Evolutionary conservation across 2,329 filamentous ascomycete species (phyloP).

Genomic region (Aspergillus latus): DNA sequence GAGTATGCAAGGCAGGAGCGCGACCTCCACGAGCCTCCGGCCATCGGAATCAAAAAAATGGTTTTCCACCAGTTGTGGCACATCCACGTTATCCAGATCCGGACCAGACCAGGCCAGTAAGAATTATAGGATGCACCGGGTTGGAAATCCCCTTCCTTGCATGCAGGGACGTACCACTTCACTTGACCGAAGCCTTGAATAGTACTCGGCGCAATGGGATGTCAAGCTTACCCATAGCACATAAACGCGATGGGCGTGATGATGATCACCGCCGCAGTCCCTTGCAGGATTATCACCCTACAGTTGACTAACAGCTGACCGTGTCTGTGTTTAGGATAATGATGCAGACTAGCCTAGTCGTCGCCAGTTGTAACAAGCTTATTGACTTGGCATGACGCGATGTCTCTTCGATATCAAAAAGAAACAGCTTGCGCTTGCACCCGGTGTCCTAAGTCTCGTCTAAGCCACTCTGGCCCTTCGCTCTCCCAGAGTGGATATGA

Average conservation of each 20-base stretch:
- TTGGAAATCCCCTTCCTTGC: background rate
- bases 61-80: background rate
- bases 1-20: background rate
- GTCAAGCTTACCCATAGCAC: background rate
- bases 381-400: background rate
- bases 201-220: background rate
- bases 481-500: too few relatives aligned
- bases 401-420: background rate
- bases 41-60: background rate
- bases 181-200: too few relatives aligned
- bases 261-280: background rate
- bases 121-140: too few relatives aligned
- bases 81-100: background rate
- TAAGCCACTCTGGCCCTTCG: too few relatives aligned
- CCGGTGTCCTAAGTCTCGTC: background rate
- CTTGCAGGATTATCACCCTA: background rate
- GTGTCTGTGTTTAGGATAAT: background rate
- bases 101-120: background rate
- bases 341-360: background rate
- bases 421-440: background rate
- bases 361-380: background rate
- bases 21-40: background rate
- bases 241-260: background rate
- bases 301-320: too few relatives aligned
- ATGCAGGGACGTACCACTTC: background rate